Evolutionary conservation across 1,139 yeast genomes (phyloP).

Genomic region (Geotrichum aggregatum): DNA sequence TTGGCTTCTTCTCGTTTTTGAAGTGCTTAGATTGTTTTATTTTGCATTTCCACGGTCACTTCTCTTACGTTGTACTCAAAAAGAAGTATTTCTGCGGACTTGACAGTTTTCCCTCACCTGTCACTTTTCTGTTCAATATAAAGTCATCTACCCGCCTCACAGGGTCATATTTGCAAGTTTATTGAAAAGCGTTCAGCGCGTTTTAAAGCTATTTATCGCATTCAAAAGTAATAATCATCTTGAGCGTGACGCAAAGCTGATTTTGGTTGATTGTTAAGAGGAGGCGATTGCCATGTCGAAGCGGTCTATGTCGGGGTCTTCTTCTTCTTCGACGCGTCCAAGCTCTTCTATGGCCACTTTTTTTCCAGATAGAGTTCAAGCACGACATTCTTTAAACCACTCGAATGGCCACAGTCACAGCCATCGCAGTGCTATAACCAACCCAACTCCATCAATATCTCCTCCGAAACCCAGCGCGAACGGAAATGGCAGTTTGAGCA

Average conservation of each 20-base stretch:
- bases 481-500: neutral
- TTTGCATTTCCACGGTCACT: too few relatives aligned
- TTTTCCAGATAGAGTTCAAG: conserved; percentile 20
- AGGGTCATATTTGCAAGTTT: too few relatives aligned
- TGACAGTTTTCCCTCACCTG: neutral
- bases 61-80: neutral
- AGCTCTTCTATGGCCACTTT: conserved; percentile 20
- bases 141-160: too few relatives aligned
- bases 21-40: too few relatives aligned
- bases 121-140: neutral
- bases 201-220: neutral
- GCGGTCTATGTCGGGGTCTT: conserved; percentile 13
- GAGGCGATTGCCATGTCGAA: conserved; percentile 18
- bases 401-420: neutral
- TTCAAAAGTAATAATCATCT: too few relatives aligned
- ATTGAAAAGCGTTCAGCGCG: neutral
- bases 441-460: neutral
- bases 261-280: neutral
- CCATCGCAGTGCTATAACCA: neutral
- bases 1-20: too few relatives aligned
- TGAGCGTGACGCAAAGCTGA: neutral
- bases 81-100: too few relatives aligned
- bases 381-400: neutral
- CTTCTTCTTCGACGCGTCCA: conserved; percentile 13
- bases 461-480: conserved; percentile 1